Evolutionary conservation across 768 basidiomycete species (phyloP), one percentile per base, ranked within the genome.

Genomic region (Amanita phalloides): DNA sequence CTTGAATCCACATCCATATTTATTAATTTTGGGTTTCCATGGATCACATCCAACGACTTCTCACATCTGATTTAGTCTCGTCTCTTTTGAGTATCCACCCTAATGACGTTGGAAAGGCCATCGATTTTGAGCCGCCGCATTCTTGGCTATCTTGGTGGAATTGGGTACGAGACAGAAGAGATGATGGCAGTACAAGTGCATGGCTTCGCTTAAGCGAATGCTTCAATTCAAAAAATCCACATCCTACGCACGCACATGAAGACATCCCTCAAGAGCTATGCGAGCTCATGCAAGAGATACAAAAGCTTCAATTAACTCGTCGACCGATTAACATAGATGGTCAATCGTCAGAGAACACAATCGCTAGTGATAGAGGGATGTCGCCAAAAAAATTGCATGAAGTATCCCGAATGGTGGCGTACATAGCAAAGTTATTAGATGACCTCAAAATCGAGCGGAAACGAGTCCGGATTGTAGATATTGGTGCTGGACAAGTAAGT

Each of bases 381-480:
- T 85, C 84, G 3, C 84, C 84, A 4, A 89, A 89, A 62, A 89
- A 89, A 61, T 66, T 68, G 2, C 86, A 89, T 55, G 86, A 89
- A 61, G 83, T 89, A 43, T 56, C 66, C 1, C 74, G 76, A 45
- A 87, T 87, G 84, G 67, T 72, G 14, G 63, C 71, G 6, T 84
- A 78, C 64, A 68, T 84, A 25, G 53, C 59, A 36, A 64, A 61
- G 17, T 44, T 58, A 26, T 54, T 60, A n/a, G 56, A 53, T 54
- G 48, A 45, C 2, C 53, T 66, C 8, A 33, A 47, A 9, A 20
- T 60, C 10, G 51, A 52, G 8, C 43, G 30, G 30, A 44, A 37
- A 25, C 32, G 51, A 23, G 35, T 52, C 23, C 75, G 78, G 54
- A 76, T 77, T 26, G 84, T 88, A 32, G 86, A 89, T 54, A 71